Evolutionary conservation across 495 filamentous ascomycete genomes (phyloP).

Genomic region (Talaromyces liani): DNA sequence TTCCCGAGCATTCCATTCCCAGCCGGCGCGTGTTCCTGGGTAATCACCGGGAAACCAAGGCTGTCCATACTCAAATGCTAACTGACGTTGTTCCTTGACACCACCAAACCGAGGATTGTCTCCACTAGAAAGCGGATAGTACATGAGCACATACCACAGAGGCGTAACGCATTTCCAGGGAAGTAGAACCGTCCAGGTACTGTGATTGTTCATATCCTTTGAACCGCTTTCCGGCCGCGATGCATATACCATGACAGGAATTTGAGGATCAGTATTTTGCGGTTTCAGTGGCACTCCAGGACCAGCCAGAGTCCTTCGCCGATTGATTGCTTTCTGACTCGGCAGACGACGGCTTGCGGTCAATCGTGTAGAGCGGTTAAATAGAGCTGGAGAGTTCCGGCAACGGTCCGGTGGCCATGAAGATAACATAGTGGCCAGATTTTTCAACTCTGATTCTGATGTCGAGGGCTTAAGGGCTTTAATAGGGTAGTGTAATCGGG

Average conservation of each 20-base stretch:
- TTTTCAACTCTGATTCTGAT: constrained; percentile 32
- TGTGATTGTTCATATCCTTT: constrained; percentile 42
- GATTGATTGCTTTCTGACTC: constrained; percentile 78
- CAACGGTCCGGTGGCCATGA: constrained; percentile 62
- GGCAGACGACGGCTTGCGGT: constrained; percentile 57
- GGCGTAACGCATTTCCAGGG: constrained; percentile 88
- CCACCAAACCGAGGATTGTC: constrained; percentile 79
- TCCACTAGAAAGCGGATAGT: constrained; percentile 73
- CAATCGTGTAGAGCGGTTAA: constrained; percentile 59
- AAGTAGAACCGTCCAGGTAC: constrained; percentile 76
- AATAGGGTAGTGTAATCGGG: constrained; percentile 66
- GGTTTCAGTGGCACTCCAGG: constrained; percentile 59
- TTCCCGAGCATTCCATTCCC: constrained; percentile 65
- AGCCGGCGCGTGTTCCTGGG: constrained; percentile 74
- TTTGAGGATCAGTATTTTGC: constrained; percentile 62
- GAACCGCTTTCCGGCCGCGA: constrained; percentile 37
- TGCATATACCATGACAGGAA: constrained; percentile 69
- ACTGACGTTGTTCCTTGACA: constrained; percentile 68
- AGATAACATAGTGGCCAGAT: constrained; percentile 52
- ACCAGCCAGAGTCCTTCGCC: constrained; percentile 60
- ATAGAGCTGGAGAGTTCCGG: constrained; percentile 50
- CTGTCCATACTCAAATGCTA: constrained; percentile 69
- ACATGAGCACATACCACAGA: constrained; percentile 82
- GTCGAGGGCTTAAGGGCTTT: constrained; percentile 28
- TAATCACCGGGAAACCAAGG: constrained; percentile 89